Evolutionary conservation across 1,139 yeast genomes (phyloP).

Genomic region (Yamadazyma songkhlaensis): DNA sequence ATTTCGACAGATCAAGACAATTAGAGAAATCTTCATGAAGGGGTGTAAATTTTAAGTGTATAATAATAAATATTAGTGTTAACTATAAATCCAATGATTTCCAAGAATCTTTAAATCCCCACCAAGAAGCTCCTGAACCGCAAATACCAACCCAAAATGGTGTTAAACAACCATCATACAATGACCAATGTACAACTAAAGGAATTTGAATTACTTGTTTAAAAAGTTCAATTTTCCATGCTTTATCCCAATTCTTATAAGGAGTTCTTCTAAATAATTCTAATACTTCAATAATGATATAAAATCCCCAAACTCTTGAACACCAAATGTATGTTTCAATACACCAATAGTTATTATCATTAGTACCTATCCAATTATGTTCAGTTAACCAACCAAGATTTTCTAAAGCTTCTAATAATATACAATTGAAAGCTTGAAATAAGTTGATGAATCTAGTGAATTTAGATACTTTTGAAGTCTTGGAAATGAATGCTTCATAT

Average conservation of each 20-base stretch:
- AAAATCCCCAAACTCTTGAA: slow-evolving; percentile 57
- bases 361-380: slow-evolving; percentile 51
- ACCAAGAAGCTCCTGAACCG: slow-evolving; percentile 49
- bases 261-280: slow-evolving; percentile 45
- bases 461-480: slow-evolving; percentile 22
- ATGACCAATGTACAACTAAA: slow-evolving; percentile 57
- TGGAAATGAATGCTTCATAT: slow-evolving; percentile 24
- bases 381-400: slow-evolving; percentile 59
- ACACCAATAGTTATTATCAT: slow-evolving; percentile 43
- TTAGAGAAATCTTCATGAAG: slow-evolving; percentile 19
- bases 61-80: background rate
- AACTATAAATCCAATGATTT: slow-evolving; percentile 30
- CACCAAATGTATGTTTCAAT: slow-evolving; percentile 48
- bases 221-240: slow-evolving; percentile 37
- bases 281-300: slow-evolving; percentile 45
- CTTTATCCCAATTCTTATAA: slow-evolving; percentile 30
- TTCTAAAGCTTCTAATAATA: slow-evolving; percentile 49
- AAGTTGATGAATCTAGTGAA: slow-evolving; percentile 37
- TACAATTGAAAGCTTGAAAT: slow-evolving; percentile 41
- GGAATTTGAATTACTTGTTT: slow-evolving; percentile 49
- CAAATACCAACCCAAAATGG: slow-evolving; percentile 53
- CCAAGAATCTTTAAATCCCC: slow-evolving; percentile 42
- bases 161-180: slow-evolving; percentile 50
- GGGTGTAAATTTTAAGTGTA: background rate
- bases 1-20: slow-evolving; percentile 72